Evolutionary conservation across 495 filamentous ascomycete species (phyloP), one percentile per base, ranked within the genome.

Genomic region (Entonaema liquescens): DNA sequence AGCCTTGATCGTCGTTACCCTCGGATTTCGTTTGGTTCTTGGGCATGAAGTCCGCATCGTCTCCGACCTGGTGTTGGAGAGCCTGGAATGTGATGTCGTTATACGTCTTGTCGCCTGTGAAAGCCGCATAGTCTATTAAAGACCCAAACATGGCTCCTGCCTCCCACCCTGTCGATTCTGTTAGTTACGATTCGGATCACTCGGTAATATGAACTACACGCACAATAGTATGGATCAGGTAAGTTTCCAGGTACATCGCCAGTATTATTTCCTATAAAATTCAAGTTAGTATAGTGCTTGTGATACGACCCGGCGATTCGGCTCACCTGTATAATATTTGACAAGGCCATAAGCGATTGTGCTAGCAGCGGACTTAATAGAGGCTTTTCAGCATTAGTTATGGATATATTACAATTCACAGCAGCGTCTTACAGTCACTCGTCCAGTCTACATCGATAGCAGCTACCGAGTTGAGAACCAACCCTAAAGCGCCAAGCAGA

Each of bases 111-210:
- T 92, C 88, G 19, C 86, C 87, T 0, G 89, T 91, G 52, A 86
- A 86, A 59, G 86, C 85, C 85, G 86, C 91, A 73, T 92, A 92
- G 67, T 91, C 83, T 36, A 92, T 83, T 58, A 92, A 76, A 1
- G 85, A 77, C 62, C 87, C 87, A 76, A 91, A 91, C 77, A 91
- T 84, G 21, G 90, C 90, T 21, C 89, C 87, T 25, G 87, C 89
- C 77, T 93, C 91, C 92, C 92, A 95, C 92, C 92, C 93, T 83
- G 82, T 81, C 53, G 81, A 82, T 33, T 87, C 28, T 78, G 73
- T 52, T 82, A 82, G 58, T 55, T 52, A 29, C 19, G 40, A n/a
- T 12, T 5, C 4, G 26, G 33, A 25, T 57, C 12, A 26, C 11
- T 28, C 8, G 9, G 6, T 42, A 17, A 26, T 33, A 0, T 28